These are phyloP conservation scores for Microcyclosporella mali DNA, from an alignment of 2,329 filamentous ascomycete species.

Conservation along the genomic window DNA sequence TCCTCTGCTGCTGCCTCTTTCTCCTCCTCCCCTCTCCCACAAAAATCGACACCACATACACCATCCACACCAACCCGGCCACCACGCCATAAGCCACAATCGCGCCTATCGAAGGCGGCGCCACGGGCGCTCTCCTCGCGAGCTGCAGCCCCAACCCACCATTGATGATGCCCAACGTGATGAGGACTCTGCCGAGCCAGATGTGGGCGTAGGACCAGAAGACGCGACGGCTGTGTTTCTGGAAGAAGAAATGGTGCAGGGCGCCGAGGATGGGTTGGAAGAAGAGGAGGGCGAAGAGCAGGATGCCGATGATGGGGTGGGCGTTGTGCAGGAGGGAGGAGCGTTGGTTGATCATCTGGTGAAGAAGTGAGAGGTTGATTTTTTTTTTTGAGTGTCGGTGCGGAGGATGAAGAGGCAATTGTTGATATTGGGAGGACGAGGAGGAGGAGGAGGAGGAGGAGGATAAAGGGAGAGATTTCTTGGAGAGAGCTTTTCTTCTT, in stretches of 20 bases:
- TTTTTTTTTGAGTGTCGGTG: no score
- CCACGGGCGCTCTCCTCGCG: constrained; percentile 35
- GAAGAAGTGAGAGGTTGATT: no score
- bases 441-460: no score
- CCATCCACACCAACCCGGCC: constrained; percentile 43
- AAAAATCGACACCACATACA: constrained; percentile 33
- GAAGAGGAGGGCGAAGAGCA: constrained; percentile 47
- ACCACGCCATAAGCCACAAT: constrained; percentile 47
- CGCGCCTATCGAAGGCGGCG: constrained; percentile 26
- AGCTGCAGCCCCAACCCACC: constrained; percentile 50
- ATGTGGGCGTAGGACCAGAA: constrained; percentile 47
- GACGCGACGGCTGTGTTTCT: constrained; percentile 41
- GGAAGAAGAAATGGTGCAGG: constrained; percentile 49
- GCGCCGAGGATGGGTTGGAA: constrained; percentile 51
- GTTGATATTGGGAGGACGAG: no score
- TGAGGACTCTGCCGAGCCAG: constrained; percentile 48
- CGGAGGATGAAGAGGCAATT: no score
- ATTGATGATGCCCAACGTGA: constrained; percentile 52
- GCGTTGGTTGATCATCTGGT: constrained; percentile 36
- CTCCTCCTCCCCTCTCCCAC: constrained; percentile 12
- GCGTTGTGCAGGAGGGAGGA: constrained; percentile 31
- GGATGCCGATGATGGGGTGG: constrained; percentile 51
- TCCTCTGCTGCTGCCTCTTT: no score
- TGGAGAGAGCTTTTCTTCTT: no score
- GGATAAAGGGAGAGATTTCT: no score